Base-by-base conservation (phyloP, 306 rosid genomes). In the Vicia sativa region DNA sequence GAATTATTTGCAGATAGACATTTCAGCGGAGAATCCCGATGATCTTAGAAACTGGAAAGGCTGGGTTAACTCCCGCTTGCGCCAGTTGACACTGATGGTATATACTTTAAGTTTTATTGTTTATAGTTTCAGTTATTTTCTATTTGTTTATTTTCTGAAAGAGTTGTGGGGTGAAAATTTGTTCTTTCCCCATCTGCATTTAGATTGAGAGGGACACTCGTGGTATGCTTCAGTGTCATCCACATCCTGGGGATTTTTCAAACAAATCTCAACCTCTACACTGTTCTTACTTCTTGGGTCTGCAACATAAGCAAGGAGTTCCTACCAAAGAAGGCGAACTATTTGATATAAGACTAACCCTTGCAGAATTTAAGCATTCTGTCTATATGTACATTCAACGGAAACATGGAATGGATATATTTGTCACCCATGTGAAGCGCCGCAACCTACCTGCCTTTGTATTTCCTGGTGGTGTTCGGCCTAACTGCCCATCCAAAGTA, bases 41-140 rank as follows among this genome's bases (percentile, higher is more conserved):
- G 97, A 91, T 76, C 72, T 90, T 62, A 88, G 99, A 86, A 76
- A 85, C 28, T 93, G 99, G 99, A 90, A 90, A 76, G 99, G 99
- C 26, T 93, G 99, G 99, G 99, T 93, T 81, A 89, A 80, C 67
- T 93, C 99, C 74, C 97, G 99, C 41, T 84, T 93, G 35, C 97
- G 99, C 44, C 96, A 90, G 61, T 85, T 93, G 62, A 93, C 91
- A 42, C 67, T 90, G 80, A 90, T 88, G 96, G 99, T 90, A 74
- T 91, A 73, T 60, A 70, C 34, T 15, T 11, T 29, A 14, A 23
- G 31, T 70, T 41, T 67, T 75, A n/a, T 9, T 56, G 18, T 70
- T 77, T 60, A 35, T 50, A 16, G 71, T 53, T 25, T 13, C 25
- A 53, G 38, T 57, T 31, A 3, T 63, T 44, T 60, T 43, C 14